phyloP scores from a whole-genome alignment of 768 basidiomycete species.

The Kwoniella bestiolae region DNA sequence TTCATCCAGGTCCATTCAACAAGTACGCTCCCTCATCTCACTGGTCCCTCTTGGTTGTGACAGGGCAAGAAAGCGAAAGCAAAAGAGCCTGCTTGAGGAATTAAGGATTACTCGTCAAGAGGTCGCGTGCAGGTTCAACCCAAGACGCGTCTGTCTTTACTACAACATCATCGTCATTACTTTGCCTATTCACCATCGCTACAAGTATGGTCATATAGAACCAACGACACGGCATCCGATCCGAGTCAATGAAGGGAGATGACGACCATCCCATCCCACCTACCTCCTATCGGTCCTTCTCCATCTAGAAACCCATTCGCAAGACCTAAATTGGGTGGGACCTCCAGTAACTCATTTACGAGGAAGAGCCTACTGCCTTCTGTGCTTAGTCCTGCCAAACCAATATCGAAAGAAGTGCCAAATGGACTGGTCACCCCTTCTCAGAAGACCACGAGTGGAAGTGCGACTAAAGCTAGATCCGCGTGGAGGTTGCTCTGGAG shows the following conservation, averaged over 20 bases:
- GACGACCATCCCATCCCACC: conserved; percentile 14
- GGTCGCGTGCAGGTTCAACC: not conserved
- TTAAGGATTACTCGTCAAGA: too few relatives aligned
- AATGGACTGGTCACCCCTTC: conserved; percentile 7
- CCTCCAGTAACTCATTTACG: conserved; percentile 35
- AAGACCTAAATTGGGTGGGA: conserved; percentile 25
- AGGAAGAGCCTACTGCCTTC: conserved; percentile 36
- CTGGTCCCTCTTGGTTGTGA: too few relatives aligned
- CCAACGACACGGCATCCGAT: not conserved
- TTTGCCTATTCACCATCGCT: not conserved
- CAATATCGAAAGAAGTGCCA: not conserved
- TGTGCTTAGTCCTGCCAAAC: conserved; percentile 1
- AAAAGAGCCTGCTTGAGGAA: too few relatives aligned
- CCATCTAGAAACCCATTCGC: conserved; percentile 46
- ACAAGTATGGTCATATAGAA: not conserved
- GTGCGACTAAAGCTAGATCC: conserved; percentile 20
- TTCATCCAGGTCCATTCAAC: not conserved
- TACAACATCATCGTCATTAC: not conserved
- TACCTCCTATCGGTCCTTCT: conserved; percentile 19
- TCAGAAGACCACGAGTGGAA: not conserved
- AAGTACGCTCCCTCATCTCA: not conserved
- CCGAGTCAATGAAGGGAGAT: not conserved
- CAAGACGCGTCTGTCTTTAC: conserved; percentile 14
- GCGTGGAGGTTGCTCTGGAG: conserved; percentile 54
- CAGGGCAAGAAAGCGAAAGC: too few relatives aligned